A percentile compares a stretch with the other conserved stretches of the same genome.
phyloP scores from a whole-genome alignment of 1,284 basidiomycete species.

The Leccinum pachyderme region DNA sequence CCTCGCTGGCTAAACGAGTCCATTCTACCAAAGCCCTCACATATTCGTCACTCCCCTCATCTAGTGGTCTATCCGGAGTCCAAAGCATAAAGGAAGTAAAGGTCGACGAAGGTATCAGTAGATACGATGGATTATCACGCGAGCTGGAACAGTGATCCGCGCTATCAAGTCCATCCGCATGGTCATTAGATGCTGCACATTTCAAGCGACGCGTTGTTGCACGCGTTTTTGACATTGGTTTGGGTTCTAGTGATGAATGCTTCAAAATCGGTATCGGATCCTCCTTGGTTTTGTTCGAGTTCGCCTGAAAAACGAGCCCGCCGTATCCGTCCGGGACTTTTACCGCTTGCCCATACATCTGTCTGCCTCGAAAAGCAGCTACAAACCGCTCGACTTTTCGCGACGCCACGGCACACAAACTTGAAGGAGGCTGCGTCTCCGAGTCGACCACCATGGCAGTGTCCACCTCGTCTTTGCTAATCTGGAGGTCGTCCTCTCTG shows the following conservation, averaged over 20 bases:
- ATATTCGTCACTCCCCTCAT: conserved; percentile 69
- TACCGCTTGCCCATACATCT: conserved; percentile 62
- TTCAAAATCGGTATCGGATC: conserved; percentile 7
- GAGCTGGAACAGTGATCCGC: conserved; percentile 25
- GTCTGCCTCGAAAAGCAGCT: conserved; percentile 71
- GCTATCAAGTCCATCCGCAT: conserved; percentile 22
- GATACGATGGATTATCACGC: conserved; percentile 10
- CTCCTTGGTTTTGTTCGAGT: conserved; percentile 19
- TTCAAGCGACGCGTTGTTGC: conserved; percentile 5
- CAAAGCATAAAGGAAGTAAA: conserved; percentile 69
- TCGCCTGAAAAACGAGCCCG: conserved; percentile 56
- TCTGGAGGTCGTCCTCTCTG: background rate
- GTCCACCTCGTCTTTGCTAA: background rate
- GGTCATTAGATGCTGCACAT: background rate
- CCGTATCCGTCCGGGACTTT: conserved; percentile 63
- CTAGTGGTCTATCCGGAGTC: conserved; percentile 68
- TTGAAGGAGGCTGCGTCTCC: conserved; percentile 13
- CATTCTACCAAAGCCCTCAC: conserved; percentile 63
- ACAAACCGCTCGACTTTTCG: conserved; percentile 39
- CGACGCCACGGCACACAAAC: background rate
- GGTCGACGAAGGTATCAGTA: conserved; percentile 45
- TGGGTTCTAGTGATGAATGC: conserved; percentile 2
- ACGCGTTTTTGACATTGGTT: conserved; percentile 12
- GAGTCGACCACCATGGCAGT: background rate
- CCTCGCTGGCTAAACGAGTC: conserved; percentile 57